Base-by-base conservation (phyloP, 2,329 filamentous ascomycete species). In the Ascochyta fabae region DNA sequence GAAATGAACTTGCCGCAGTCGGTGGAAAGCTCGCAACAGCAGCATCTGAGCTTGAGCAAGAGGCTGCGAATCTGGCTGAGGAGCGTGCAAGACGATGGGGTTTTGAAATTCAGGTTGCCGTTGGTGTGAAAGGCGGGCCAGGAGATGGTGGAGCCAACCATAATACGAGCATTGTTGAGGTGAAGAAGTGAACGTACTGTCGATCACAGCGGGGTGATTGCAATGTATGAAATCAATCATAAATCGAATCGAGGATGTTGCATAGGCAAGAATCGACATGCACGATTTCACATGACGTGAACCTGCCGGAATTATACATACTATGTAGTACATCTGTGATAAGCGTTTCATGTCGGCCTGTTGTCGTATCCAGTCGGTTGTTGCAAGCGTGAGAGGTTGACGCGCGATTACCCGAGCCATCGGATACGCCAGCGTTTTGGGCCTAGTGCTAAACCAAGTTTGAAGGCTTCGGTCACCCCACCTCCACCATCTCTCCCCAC, bases 11-110 rank as follows among this genome's bases (percentile, higher is more conserved):
- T 9, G 40, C 56, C 12, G 56, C 52, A 6, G 55, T 59, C 7
- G 58, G 61, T 36, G 53, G 46, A 22, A 65, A 64, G 6, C 53
- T 70, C 1, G 57, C 61, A 3, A 34, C 48, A 4, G 59, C 60
- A 16, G 67, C 65, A 12, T 45, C 48, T 10, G 24, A 51, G 3
- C 57, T 70, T 0, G 63, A 67, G 39, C 58, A 67, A 49, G 65
- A 69, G 60, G 63, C 65, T 2, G 67, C 66, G 1, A 67, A 67
- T 27, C 42, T 69, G 7, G 67, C 67, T 1, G 51, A 64, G 12
- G 63, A 64, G 13, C 59, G 61, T 22, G 54, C 67, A 8, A 65
- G 60, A 47, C 52, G 57, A 9, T 68, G 63, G 63, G 64, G 65
- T 1, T 61, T 67, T 9, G 65, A 68, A 46, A 62, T 69, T 2